phyloP scores from a whole-genome alignment of 2,329 filamentous ascomycete species.

The Colletotrichum sp. region DNA sequence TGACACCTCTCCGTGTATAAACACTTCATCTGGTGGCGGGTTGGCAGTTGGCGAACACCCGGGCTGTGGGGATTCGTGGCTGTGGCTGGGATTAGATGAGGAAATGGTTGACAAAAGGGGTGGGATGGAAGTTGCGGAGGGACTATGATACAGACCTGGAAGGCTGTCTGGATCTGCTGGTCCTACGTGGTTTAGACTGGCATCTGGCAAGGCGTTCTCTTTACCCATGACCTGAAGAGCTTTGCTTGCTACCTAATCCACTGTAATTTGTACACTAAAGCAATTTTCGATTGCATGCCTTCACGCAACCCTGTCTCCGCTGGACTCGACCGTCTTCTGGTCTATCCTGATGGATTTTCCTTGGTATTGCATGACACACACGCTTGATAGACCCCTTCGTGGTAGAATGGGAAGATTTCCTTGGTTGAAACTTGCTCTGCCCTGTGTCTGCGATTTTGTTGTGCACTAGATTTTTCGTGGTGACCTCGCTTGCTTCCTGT shows the following conservation, averaged over 20 bases:
- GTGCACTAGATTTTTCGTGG: not conserved
- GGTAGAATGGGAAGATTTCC: constrained; percentile 16
- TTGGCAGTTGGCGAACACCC: constrained; percentile 34
- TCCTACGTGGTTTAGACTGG: constrained; percentile 53
- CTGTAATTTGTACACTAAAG: constrained; percentile 69
- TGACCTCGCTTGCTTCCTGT: not conserved
- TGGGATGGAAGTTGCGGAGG: constrained; percentile 54
- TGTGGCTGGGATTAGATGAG: constrained; percentile 26
- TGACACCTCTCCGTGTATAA: constrained; percentile 45
- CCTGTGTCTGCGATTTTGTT: not conserved
- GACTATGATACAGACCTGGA: constrained; percentile 41
- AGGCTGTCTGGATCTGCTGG: constrained; percentile 37
- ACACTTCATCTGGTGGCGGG: constrained; percentile 35
- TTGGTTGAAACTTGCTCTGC: not conserved
- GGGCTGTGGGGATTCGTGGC: constrained; percentile 37
- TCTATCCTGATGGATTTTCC: constrained; percentile 20
- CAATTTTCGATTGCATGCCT: constrained; percentile 54
- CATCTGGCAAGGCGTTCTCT: constrained; percentile 52
- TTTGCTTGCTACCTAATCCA: constrained; percentile 54
- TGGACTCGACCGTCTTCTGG: constrained; percentile 27
- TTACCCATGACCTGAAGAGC: constrained; percentile 43
- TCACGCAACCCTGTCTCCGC: constrained; percentile 39
- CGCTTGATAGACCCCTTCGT: constrained; percentile 8
- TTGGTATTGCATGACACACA: constrained; percentile 18
- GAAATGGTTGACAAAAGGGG: constrained; percentile 46